Evolutionary conservation across 495 filamentous ascomycete species (phyloP).

Genomic region (Parmelia sp.): DNA sequence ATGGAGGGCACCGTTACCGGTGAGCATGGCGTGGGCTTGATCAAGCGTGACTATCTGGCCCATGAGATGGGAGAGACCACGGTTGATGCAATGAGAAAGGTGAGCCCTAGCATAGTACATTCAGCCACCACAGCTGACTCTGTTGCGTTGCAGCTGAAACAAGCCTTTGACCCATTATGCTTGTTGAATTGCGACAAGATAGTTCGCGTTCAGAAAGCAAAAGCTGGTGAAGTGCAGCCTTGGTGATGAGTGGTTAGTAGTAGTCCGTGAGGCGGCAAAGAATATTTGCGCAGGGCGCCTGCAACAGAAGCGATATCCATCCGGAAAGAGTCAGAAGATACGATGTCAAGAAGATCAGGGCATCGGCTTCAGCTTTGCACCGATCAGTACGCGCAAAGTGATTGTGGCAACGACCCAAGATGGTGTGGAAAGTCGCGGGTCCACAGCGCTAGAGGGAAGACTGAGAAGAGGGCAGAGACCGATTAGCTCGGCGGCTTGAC

Average conservation of each 20-base stretch:
- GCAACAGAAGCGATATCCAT: background rate
- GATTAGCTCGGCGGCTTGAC: background rate
- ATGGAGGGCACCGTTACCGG: conserved; percentile 81
- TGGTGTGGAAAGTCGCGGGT: background rate
- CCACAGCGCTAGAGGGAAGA: background rate
- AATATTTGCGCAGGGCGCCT: background rate
- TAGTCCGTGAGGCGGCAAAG: background rate
- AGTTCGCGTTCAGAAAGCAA: conserved; percentile 47
- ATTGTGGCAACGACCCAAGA: background rate
- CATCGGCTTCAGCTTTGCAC: background rate
- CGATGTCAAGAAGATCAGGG: background rate
- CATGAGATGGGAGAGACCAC: conserved; percentile 66
- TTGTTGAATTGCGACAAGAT: conserved; percentile 80
- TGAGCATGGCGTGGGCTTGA: conserved; percentile 74
- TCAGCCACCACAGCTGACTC: conserved; percentile 1
- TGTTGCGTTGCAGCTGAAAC: conserved; percentile 43
- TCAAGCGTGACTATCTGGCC: conserved; percentile 73
- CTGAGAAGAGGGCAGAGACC: background rate
- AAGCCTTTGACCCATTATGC: conserved; percentile 69
- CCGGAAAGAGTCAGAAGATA: background rate
- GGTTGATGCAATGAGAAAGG: conserved; percentile 75
- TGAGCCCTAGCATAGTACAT: conserved; percentile 22
- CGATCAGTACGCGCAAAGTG: background rate
- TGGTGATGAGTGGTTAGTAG: conserved; percentile 12
- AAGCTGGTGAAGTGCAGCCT: conserved; percentile 22